These are phyloP conservation scores for Ophiostoma novo-ulmi DNA, from an alignment of 2,329 filamentous ascomycete species.

Conservation along the genomic window DNA sequence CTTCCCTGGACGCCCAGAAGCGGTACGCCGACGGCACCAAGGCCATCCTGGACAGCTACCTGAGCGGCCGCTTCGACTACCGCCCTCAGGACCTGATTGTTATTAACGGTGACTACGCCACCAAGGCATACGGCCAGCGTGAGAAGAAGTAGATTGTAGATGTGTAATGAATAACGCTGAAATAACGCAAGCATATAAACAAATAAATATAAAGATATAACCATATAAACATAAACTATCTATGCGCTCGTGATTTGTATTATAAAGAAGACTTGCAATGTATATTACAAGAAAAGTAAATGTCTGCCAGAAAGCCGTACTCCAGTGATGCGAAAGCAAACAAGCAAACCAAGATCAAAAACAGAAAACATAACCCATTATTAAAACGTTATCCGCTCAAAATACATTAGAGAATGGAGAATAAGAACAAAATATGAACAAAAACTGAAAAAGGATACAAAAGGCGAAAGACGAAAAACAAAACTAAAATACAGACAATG, in stretches of 20 bases:
- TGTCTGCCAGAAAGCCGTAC: not conserved
- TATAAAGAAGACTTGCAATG: not conserved
- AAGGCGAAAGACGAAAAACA: not conserved
- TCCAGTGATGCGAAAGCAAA: not conserved
- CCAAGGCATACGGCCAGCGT: conserved; percentile 83
- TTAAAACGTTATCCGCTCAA: conserved; percentile 14
- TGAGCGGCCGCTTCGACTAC: conserved; percentile 83
- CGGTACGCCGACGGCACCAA: conserved; percentile 85
- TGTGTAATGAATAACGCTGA: conserved; percentile 10
- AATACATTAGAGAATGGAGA: conserved; percentile 12
- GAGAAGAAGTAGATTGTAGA: conserved; percentile 39
- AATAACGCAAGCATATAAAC: not conserved
- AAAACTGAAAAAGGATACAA: not conserved
- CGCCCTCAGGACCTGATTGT: conserved; percentile 86
- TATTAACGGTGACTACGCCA: conserved; percentile 83
- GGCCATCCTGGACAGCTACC: conserved; percentile 86
- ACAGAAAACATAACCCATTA: not conserved
- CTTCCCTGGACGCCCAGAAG: conserved; percentile 95
- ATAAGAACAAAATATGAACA: not conserved
- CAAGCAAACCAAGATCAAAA: not conserved
- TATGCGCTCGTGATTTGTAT: not conserved
- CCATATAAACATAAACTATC: not conserved
- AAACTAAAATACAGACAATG: not conserved
- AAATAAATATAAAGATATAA: not conserved
- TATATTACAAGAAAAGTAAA: conserved; percentile 6